These are phyloP conservation scores for Phytophthora vignae DNA, from an alignment of 352 stramenopile genomes.

Conservation along the genomic window DNA sequence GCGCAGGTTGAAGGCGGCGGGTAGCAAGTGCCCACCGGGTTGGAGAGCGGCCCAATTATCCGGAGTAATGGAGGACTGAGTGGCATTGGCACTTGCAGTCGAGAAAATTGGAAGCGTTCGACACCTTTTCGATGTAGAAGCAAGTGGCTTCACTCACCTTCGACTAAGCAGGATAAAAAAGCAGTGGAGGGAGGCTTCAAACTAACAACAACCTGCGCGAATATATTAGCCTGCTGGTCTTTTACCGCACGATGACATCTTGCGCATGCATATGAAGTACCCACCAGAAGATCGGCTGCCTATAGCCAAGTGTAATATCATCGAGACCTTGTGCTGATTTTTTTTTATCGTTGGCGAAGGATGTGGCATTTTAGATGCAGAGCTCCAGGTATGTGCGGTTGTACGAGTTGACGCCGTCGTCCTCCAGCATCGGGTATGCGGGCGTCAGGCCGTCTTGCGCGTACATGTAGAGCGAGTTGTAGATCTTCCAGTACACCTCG, in stretches of 20 bases:
- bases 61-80: constrained; percentile 16
- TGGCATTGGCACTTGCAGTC: constrained; percentile 8
- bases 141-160: constrained; percentile 7
- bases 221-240: constrained; percentile 33
- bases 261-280: constrained; percentile 1
- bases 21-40: neutral
- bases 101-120: constrained; percentile 12
- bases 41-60: constrained; percentile 3
- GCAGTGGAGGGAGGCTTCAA: neutral
- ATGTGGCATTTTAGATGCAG: constrained; percentile 57
- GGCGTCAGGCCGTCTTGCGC: constrained; percentile 96
- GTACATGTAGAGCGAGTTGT: constrained; percentile 99
- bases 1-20: constrained; percentile 20
- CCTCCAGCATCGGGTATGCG: constrained; percentile 96
- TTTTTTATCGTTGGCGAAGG: constrained; percentile 2
- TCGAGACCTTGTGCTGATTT: constrained; percentile 5
- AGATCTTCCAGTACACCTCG: constrained; percentile 99
- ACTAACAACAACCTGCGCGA: constrained; percentile 5
- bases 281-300: constrained; percentile 16
- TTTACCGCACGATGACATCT: constrained; percentile 27
- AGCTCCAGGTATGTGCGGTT: constrained; percentile 95
- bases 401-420: constrained; percentile 97
- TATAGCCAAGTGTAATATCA: neutral
- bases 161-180: neutral
- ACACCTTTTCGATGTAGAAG: constrained; percentile 10